phyloP scores from a whole-genome alignment of 1,139 yeast genomes.

The Blastobotrys elegans region DNA sequence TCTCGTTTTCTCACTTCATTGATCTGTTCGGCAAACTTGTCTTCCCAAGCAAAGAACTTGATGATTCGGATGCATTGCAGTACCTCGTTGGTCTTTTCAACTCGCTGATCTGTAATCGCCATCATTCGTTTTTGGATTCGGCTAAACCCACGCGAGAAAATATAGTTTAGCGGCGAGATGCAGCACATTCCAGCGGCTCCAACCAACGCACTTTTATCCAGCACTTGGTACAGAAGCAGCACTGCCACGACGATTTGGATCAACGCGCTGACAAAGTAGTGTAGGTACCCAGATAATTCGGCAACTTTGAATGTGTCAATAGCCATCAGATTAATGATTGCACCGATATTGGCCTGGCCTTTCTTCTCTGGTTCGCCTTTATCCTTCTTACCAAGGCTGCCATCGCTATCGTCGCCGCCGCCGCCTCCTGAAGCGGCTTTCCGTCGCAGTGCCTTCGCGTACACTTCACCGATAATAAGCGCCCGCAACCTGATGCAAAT shows the following conservation, averaged over 20 bases:
- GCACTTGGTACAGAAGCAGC: slow-evolving; percentile 55
- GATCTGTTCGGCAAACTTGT: slow-evolving; percentile 69
- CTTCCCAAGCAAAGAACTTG: slow-evolving; percentile 96
- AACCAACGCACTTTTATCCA: slow-evolving; percentile 86
- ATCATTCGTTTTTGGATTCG: slow-evolving; percentile 65
- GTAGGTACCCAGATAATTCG: slow-evolving; percentile 85
- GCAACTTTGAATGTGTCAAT: slow-evolving; percentile 93
- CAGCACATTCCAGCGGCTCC: slow-evolving; percentile 66
- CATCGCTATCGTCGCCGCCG: slow-evolving; percentile 12
- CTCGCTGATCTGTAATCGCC: slow-evolving; percentile 79
- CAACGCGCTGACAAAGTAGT: slow-evolving; percentile 68
- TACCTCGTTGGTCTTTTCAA: slow-evolving; percentile 90
- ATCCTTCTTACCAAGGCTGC: slow-evolving; percentile 20
- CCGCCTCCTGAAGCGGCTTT: slow-evolving; percentile 54
- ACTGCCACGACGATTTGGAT: slow-evolving; percentile 69
- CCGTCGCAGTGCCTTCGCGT: slow-evolving; percentile 86
- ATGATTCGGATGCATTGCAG: slow-evolving; percentile 88
- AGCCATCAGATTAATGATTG: slow-evolving; percentile 91
- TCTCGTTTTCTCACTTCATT: slow-evolving; percentile 70
- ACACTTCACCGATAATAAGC: slow-evolving; percentile 83
- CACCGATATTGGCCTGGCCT: slow-evolving; percentile 72
- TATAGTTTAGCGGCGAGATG: slow-evolving; percentile 70
- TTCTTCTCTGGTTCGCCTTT: slow-evolving; percentile 16
- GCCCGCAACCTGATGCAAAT: slow-evolving; percentile 89
- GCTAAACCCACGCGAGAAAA: slow-evolving; percentile 59